Base-by-base conservation (phyloP, 495 filamentous ascomycete species). In the Acidiella bohemica region DNA sequence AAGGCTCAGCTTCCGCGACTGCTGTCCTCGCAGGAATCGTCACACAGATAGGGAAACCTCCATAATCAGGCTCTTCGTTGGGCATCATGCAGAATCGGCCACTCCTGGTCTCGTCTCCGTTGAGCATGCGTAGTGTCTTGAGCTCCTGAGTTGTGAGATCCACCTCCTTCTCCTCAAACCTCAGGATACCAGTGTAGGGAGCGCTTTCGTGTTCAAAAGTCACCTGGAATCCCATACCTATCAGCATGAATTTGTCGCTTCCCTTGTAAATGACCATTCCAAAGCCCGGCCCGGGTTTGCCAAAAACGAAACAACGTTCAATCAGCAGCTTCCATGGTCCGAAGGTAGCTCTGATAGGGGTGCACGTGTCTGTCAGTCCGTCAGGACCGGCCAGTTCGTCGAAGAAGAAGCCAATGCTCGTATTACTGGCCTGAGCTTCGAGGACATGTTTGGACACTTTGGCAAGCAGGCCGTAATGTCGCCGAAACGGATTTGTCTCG, bases 81-180 rank as follows among this genome's bases (percentile, higher is more conserved):
- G 66, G 67, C 67, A 72, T 71, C 34, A 68, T 67, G 14, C 41
- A 53, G 24, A 55, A 60, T 27, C 46, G 51, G 2, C 67, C 66
- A 53, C 65, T 63, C 11, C 61, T 37, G 2, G 66, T 69, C 61
- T 73, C 67, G 49, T 70, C 67, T 0, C 68, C 65, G 45, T 67
- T 67, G 24, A 70, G 41, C 23, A 47, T 43, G n/a, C 64, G 55
- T 45, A 58, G 33, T 0, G 59, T 63, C 13, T 42, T 38, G 35
- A 69, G 23, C 22, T 59, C 16, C 14, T 19, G 51, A 6, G 64
- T 65, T 0, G 48, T 59, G 1, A 16, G 11, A 33, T 59, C 55
- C n/a, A 41, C 59, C 2, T 41, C 44, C 50, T 65, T 65, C 54
- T 70, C 66, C 31, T 49, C 44, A 36, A 63, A 64, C 5, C 54